Conservation (phyloP, 1,284 basidiomycete species). For the Fistulina hepatica region DNA sequence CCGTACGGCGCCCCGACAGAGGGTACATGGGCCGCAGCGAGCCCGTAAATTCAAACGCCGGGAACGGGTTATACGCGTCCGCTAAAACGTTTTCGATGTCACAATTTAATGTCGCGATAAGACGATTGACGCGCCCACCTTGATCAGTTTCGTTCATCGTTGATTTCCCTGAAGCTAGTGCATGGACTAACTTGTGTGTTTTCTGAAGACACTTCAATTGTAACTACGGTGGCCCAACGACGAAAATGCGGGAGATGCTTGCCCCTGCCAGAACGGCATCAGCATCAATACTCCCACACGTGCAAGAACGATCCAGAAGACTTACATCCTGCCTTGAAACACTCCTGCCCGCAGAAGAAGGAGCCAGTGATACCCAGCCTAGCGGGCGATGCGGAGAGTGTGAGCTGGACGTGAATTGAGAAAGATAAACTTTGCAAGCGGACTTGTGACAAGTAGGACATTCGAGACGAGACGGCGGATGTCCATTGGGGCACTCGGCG, state of each 20-base stretch:
- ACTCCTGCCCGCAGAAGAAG: constrained; percentile 77
- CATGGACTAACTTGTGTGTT: constrained; percentile 68
- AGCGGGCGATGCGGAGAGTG: constrained; percentile 11
- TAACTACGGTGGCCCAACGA: not conserved
- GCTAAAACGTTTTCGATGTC: constrained; percentile 28
- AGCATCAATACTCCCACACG: constrained; percentile 10
- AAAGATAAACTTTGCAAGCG: no score
- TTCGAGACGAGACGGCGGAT: constrained; percentile 66
- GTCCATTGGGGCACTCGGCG: constrained; percentile 56
- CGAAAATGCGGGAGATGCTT: no score
- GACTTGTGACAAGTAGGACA: constrained; percentile 80
- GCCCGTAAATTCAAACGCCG: constrained; percentile 59
- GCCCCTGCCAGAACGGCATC: no score
- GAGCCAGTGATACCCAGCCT: constrained; percentile 74
- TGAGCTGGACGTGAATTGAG: constrained; percentile 4
- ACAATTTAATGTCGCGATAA: constrained; percentile 1
- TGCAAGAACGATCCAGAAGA: constrained; percentile 12
- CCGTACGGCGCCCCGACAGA: constrained; percentile 52
- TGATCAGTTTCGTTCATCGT: constrained; percentile 26
- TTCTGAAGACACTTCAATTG: constrained; percentile 39
- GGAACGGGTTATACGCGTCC: constrained; percentile 68
- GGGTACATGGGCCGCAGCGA: constrained; percentile 66
- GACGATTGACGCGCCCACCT: constrained; percentile 10
- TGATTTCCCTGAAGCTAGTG: constrained; percentile 30
- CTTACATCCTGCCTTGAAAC: constrained; percentile 78